A percentile compares a stretch with the other conserved stretches of the same genome.
Conservation (phyloP, 495 filamentous ascomycete genomes). For the Sphaerosporella brunnea region DNA sequence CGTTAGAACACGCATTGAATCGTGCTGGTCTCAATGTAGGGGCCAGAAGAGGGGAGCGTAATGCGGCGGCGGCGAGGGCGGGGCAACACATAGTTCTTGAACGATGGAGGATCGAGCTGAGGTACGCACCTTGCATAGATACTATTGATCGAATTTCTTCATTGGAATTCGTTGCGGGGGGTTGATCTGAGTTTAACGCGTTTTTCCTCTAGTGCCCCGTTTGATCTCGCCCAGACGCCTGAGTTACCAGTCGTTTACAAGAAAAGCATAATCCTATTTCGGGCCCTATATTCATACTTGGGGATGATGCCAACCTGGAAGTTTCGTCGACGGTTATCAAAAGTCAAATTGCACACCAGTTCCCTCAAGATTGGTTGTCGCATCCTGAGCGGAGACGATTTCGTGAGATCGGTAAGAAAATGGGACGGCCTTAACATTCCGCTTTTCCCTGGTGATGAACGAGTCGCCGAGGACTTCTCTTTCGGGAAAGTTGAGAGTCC, state of each 20-base stretch:
- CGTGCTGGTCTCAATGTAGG: conserved; percentile 28
- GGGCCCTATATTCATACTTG: conserved; percentile 71
- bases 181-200: conserved; percentile 3
- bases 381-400: conserved; percentile 42
- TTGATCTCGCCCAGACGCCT: conserved; percentile 15
- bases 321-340: conserved; percentile 55
- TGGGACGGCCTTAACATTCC: conserved; percentile 54
- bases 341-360: conserved; percentile 39
- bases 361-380: conserved; percentile 64
- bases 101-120: conserved; percentile 73
- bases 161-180: background rate
- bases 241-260: conserved; percentile 83
- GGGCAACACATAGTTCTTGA: conserved; percentile 63
- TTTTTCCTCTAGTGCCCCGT: conserved; percentile 12
- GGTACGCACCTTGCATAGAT: conserved; percentile 17
- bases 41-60: conserved; percentile 35
- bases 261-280: conserved; percentile 82
- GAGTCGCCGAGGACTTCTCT: conserved; percentile 53
- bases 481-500: conserved; percentile 73
- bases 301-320: conserved; percentile 79
- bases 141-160: too few relatives aligned
- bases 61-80: conserved; percentile 28
- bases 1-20: conserved; percentile 45
- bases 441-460: conserved; percentile 46
- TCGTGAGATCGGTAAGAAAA: conserved; percentile 20